A percentile compares a stretch with the other conserved stretches of the same genome.
phyloP scores from a whole-genome alignment of 2,329 filamentous ascomycete genomes.

The Paecilomyces fulvus region DNA sequence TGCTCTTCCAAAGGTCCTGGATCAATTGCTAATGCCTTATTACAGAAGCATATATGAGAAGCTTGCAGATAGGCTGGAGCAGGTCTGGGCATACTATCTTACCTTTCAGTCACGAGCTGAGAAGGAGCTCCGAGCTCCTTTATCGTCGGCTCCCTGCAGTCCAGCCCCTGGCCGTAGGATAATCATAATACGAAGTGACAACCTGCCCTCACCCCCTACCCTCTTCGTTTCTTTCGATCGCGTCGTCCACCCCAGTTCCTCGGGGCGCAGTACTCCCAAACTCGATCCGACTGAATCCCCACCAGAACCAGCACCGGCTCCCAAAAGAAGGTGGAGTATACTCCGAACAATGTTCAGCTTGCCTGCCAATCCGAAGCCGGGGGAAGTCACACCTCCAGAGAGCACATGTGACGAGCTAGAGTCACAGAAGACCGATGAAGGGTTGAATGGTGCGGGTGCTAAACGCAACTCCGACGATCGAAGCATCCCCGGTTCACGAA shows the following conservation, averaged over 20 bases:
- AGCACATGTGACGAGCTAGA: slow-evolving; percentile 31
- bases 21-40: background rate
- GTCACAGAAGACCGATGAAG: slow-evolving; percentile 16
- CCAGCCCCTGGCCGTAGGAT: slow-evolving; percentile 79
- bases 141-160: slow-evolving; percentile 72
- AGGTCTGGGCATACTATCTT: slow-evolving; percentile 70
- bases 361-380: slow-evolving; percentile 36
- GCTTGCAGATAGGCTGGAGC: slow-evolving; percentile 59
- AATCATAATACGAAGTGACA: slow-evolving; percentile 80
- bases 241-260: slow-evolving; percentile 37
- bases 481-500: slow-evolving; percentile 23
- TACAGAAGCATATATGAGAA: slow-evolving; percentile 59
- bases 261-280: slow-evolving; percentile 4
- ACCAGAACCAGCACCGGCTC: slow-evolving; percentile 11
- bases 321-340: slow-evolving; percentile 42
- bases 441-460: background rate
- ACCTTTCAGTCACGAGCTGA: slow-evolving; percentile 63
- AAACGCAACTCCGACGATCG: slow-evolving; percentile 20
- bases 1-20: background rate
- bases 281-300: slow-evolving; percentile 11
- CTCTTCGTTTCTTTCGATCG: slow-evolving; percentile 58
- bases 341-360: slow-evolving; percentile 43
- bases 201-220: slow-evolving; percentile 41
- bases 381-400: slow-evolving; percentile 31
- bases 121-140: slow-evolving; percentile 44